Evolutionary conservation across 192 early-diverging fungal species (phyloP), one percentile per base, ranked within the genome.

Genomic region (Podila horticola): DNA sequence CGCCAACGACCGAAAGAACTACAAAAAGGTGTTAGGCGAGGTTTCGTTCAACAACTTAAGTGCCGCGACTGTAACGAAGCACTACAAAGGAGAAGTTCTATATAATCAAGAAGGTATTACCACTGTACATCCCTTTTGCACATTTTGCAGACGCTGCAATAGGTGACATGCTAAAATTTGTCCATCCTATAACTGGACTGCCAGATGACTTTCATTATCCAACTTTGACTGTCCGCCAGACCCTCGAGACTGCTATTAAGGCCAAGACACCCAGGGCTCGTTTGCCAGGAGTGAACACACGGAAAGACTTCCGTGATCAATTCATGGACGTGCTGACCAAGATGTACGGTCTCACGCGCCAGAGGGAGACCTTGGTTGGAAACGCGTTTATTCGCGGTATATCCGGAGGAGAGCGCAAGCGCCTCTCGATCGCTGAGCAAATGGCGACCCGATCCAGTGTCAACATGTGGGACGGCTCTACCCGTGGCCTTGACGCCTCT

Each of bases 401-500:
- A 7, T 87, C 84, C 9, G 90, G 91, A 48, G 91, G 90, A 48
- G 91, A 92, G 71, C 84, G 86, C 70, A 88, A 88, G 74, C 85
- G 90, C 49, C 84, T 86, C 33, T 83, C 83, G 41, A 91, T 90
- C 24, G 86, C 87, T 20, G 86, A 85, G 22, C 88, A 87, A 69
- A 82, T 91, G 22, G 85, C 87, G 1, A 89, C 85, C n/a, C 73
- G 67, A 6, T 69, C 58, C n/a, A 69, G 67, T 41, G 57, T 91
- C 60, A 87, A 90, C 41, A 74, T 88, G 29, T 92, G 90, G 90
- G 91, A 92, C 63, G 86, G 90, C 29, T 88, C 88, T 63, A 95
- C 93, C 12, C 85, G 87, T 38, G 94, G 94, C 28, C 83, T 95
- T 58, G 94, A 95, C 83, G 90, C 92, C 19, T 92, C 92, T 59